Percentiles rank a stretch among this genome's conserved stretches.
Conservation (phyloP, 1,139 yeast species). For the Barnettozyma hawaiiensis region DNA sequence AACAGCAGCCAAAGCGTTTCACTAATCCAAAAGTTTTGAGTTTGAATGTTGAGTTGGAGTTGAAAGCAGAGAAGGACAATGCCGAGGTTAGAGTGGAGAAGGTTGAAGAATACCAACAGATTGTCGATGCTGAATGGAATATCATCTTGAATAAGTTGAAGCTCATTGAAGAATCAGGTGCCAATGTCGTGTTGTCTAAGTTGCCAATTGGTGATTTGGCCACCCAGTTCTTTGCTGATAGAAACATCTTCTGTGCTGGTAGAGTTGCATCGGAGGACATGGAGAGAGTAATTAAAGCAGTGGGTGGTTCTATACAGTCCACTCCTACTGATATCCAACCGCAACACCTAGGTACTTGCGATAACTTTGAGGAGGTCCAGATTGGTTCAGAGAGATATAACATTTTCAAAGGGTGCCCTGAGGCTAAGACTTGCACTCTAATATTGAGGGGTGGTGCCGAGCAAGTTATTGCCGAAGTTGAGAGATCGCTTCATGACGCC, state of each 20-base stretch:
- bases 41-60: constrained; percentile 88
- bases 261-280: constrained; percentile 85
- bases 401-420: constrained; percentile 86
- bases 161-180: constrained; percentile 79
- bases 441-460: constrained; percentile 96
- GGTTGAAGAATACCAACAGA: constrained; percentile 89
- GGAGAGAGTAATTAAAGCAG: constrained; percentile 90
- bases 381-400: constrained; percentile 95
- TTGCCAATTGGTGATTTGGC: constrained; percentile 98
- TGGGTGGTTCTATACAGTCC: constrained; percentile 87
- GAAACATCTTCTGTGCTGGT: constrained; percentile 96
- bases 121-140: constrained; percentile 98
- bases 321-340: constrained; percentile 75
- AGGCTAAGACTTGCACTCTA: constrained; percentile 89
- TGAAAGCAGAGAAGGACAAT: constrained; percentile 96
- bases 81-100: constrained; percentile 98
- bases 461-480: constrained; percentile 97
- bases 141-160: constrained; percentile 83
- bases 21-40: constrained; percentile 74
- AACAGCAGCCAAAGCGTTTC: constrained; percentile 92
- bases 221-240: constrained; percentile 95
- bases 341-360: constrained; percentile 83
- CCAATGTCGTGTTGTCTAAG: constrained; percentile 87
- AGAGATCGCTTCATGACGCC: constrained; percentile 95
- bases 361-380: constrained; percentile 82